These are phyloP conservation scores for Calonectria montana DNA, from an alignment of 2,329 filamentous ascomycete genomes.

Conservation along the genomic window DNA sequence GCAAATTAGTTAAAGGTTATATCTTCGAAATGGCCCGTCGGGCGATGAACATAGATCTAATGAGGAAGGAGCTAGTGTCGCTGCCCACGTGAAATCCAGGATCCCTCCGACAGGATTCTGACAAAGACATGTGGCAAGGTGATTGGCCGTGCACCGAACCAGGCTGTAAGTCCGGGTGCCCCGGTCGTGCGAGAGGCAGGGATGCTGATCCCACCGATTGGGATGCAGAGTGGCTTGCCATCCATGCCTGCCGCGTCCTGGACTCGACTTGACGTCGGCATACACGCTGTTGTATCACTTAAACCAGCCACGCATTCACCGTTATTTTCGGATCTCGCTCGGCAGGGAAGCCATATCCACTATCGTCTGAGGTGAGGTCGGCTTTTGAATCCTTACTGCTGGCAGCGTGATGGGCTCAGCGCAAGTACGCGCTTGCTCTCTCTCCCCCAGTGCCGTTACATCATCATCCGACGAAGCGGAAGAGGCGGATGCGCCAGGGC, in stretches of 20 bases:
- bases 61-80: conserved; percentile 2
- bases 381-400: neutral
- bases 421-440: neutral
- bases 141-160: neutral
- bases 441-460: neutral
- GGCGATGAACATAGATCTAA: neutral
- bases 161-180: neutral
- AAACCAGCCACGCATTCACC: neutral
- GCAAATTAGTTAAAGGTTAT: conserved; percentile 1
- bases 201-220: conserved; percentile 3
- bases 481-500: neutral
- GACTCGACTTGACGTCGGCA: neutral
- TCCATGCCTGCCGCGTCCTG: neutral
- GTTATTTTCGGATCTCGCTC: conserved; percentile 2
- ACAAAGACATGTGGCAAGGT: neutral
- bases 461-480: neutral
- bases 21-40: neutral
- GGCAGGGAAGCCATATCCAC: neutral
- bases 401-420: neutral
- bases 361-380: neutral
- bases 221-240: neutral
- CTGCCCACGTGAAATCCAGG: neutral
- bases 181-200: neutral
- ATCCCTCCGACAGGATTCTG: neutral
- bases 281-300: neutral